Conservation (phyloP, 2,329 filamentous ascomycete genomes). For the Claviceps fusiformis region DNA sequence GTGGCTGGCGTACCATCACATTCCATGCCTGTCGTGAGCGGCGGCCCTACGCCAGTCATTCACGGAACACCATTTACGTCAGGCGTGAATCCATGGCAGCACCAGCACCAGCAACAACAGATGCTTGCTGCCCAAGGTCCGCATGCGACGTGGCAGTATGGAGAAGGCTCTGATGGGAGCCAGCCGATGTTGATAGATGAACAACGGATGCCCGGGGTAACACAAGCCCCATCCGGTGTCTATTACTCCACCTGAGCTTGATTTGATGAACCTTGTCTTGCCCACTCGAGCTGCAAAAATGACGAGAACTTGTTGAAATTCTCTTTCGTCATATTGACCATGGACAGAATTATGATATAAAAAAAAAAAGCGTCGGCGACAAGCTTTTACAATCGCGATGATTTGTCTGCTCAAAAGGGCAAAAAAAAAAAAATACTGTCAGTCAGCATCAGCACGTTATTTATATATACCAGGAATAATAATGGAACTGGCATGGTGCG, state of each 20-base stretch:
- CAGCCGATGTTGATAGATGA: slow-evolving; percentile 8
- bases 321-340: not conserved
- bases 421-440: not conserved
- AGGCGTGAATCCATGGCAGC: slow-evolving; percentile 30
- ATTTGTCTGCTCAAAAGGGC: not conserved
- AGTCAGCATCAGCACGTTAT: not conserved
- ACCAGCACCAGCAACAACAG: slow-evolving; percentile 25
- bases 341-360: not conserved
- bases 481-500: not conserved
- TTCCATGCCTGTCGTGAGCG: slow-evolving; percentile 18
- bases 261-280: slow-evolving; percentile 3
- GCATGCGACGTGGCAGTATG: slow-evolving; percentile 22
- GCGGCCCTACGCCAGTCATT: slow-evolving; percentile 18
- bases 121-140: slow-evolving; percentile 13
- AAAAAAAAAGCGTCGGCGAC: not conserved
- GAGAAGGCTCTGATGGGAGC: slow-evolving; percentile 10
- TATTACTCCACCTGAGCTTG: slow-evolving; percentile 10
- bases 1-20: slow-evolving; percentile 23
- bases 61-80: slow-evolving; percentile 16
- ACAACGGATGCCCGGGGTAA: slow-evolving; percentile 5
- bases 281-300: not conserved
- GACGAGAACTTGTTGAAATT: not conserved
- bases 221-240: slow-evolving; percentile 8
- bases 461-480: not conserved
- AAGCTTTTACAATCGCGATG: not conserved